These are phyloP conservation scores for Mortierella sp. DNA, from an alignment of 371 early-diverging fungal species.

Conservation along the genomic window DNA sequence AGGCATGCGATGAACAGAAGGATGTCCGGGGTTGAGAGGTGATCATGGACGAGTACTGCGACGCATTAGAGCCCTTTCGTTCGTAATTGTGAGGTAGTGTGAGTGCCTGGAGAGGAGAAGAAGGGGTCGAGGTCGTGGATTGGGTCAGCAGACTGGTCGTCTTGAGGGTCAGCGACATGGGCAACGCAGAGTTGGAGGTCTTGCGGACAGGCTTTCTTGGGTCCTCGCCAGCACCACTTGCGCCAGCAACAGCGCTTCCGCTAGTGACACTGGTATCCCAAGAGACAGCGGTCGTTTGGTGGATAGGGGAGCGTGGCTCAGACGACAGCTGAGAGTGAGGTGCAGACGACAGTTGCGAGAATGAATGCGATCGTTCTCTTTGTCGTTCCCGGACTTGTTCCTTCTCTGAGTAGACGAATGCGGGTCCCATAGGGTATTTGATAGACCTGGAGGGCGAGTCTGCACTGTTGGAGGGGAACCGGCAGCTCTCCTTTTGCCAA, in stretches of 20 bases:
- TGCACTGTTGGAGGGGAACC: slow-evolving; percentile 14
- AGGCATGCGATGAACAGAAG: not conserved
- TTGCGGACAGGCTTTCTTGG: not conserved
- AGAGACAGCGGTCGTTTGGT: not conserved
- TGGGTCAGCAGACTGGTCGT: not conserved
- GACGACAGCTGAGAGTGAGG: not conserved
- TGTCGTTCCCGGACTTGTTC: slow-evolving; percentile 25
- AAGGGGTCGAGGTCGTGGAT: not conserved
- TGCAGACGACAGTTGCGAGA: slow-evolving; percentile 12
- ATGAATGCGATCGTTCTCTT: slow-evolving; percentile 11
- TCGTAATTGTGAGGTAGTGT: not conserved
- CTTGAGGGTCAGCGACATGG: slow-evolving; percentile 16
- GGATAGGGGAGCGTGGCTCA: not conserved
- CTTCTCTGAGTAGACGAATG: slow-evolving; percentile 46
- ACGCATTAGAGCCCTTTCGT: slow-evolving; percentile 18
- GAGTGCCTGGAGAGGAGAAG: slow-evolving; percentile 10
- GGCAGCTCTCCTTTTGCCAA: slow-evolving; percentile 55
- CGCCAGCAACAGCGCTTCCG: not conserved
- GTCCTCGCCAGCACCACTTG: not conserved
- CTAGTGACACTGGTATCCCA: slow-evolving; percentile 16
- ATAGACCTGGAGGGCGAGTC: slow-evolving; percentile 18
- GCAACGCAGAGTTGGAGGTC: not conserved
- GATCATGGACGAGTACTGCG: slow-evolving; percentile 5
- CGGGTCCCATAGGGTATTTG: slow-evolving; percentile 30
- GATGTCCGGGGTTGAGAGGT: not conserved